Conservation (phyloP, 2,329 filamentous ascomycete genomes). For the Microdochium nivale region DNA sequence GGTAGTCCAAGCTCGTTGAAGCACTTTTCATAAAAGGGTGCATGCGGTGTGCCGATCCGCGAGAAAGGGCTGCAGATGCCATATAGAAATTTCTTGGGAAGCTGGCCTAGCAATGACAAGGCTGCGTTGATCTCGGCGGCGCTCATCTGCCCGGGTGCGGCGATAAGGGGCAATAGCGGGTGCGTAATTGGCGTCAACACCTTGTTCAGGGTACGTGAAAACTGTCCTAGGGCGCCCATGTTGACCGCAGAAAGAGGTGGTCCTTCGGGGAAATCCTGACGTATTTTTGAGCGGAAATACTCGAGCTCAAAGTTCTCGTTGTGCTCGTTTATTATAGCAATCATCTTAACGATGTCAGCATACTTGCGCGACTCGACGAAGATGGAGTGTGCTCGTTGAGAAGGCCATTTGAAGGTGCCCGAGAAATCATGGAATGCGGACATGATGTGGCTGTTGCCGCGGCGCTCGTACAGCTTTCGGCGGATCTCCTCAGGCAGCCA, state of each 20-base stretch:
- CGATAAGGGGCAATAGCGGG: constrained; percentile 73
- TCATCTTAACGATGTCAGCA: constrained; percentile 87
- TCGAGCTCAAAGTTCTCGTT: constrained; percentile 88
- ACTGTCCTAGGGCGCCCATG: constrained; percentile 79
- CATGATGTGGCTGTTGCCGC: constrained; percentile 76
- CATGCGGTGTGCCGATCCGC: constrained; percentile 57
- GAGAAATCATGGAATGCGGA: constrained; percentile 91
- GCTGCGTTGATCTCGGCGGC: constrained; percentile 79
- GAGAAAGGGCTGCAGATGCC: constrained; percentile 66
- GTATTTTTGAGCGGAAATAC: constrained; percentile 75
- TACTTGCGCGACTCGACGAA: constrained; percentile 66
- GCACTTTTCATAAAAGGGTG: constrained; percentile 79
- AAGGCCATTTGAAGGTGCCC: constrained; percentile 76
- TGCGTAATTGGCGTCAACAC: constrained; percentile 86
- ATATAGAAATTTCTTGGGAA: constrained; percentile 73
- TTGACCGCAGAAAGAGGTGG: constrained; percentile 78
- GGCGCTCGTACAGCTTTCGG: constrained; percentile 55
- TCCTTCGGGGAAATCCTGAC: constrained; percentile 55
- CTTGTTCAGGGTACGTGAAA: constrained; percentile 75
- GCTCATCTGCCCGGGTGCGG: constrained; percentile 77
- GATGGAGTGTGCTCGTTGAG: constrained; percentile 59
- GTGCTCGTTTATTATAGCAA: constrained; percentile 70
- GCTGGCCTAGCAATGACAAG: constrained; percentile 68
- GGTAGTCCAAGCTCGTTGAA: constrained; percentile 80
- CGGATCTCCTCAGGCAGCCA: constrained; percentile 77